Conservation (phyloP, 176 grass and related monocot species). For the Lolium rigidum region DNA sequence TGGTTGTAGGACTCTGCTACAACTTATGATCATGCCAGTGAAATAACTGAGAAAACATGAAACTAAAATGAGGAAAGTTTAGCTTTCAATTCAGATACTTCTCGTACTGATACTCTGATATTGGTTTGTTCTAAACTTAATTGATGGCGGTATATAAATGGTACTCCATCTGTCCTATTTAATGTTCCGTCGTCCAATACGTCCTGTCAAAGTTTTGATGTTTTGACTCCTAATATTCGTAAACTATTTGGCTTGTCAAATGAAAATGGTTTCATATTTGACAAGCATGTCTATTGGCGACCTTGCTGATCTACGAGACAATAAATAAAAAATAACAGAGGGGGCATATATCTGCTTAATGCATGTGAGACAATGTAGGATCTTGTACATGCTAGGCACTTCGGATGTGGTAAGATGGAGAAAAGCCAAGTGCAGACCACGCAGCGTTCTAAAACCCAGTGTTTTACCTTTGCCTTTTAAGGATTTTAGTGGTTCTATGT, state of each 20-base stretch:
- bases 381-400: neutral
- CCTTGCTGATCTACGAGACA: neutral
- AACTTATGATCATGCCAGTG: neutral
- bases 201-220: neutral
- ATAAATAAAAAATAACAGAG: neutral
- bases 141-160: neutral
- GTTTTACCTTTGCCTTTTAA: neutral
- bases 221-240: neutral
- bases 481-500: neutral
- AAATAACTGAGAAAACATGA: neutral
- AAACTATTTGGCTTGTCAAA: constrained; percentile 1
- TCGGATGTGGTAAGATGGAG: neutral
- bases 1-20: constrained; percentile 10
- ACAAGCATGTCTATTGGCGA: neutral
- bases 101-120: neutral
- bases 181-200: neutral
- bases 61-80: neutral
- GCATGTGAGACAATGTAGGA: neutral
- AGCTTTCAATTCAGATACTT: neutral
- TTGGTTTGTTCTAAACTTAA: neutral
- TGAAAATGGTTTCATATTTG: constrained; percentile 13
- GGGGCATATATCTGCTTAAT: constrained; percentile 11
- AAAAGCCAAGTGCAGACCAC: neutral
- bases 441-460: neutral
- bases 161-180: neutral